Base-by-base conservation (phyloP, 108 stramenopile species). In the Nitzschia sp. region DNA sequence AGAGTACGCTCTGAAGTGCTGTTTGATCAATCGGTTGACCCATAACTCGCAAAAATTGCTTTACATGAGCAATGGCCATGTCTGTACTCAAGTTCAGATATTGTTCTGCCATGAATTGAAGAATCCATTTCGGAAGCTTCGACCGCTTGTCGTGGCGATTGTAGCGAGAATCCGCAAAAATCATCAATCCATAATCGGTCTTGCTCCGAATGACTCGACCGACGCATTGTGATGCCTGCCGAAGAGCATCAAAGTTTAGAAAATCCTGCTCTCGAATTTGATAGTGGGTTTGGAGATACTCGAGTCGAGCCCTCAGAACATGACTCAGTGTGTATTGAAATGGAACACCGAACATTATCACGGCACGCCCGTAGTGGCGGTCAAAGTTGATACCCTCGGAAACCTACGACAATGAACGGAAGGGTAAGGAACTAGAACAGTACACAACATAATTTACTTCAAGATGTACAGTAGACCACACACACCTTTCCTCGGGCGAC, bases 311-410 rank as follows among this genome's bases (percentile, higher is more conserved):
- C 44, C 96, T 75, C 26, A 99, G 74, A 23, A 96, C 92, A 66
- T 97, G 99, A 13, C 89, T 92, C 28, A 96, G 69, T 0, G 99
- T 99, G 78, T 99, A 99, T 80, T 99, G 98, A 78, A 97, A 99
- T 13, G 99, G 99, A 22, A 99, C 96, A 11, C 99, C 99, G 71
- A 99, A 95, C 88, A 98, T 91, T 32, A 99, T 83, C 53, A 99
- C 99, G 30, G 92, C 92, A 22, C 99, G 81, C 17, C 99, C 99
- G 71, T 98, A 98, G 53, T 99, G 99, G 25, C 98, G 83, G 73
- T 99, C 99, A 77, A 99, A 99, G 77, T 99, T 98, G 75, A 99
- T 99, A 27, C 99, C 99, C 66, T 99, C 99, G 6, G 99, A 98
- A 13, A 98, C 97, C 93, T 96, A 46, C 27, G 23, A 16, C 0